Conservation (phyloP, 192 early-diverging fungal genomes). For the Geranomyces michiganensis region DNA sequence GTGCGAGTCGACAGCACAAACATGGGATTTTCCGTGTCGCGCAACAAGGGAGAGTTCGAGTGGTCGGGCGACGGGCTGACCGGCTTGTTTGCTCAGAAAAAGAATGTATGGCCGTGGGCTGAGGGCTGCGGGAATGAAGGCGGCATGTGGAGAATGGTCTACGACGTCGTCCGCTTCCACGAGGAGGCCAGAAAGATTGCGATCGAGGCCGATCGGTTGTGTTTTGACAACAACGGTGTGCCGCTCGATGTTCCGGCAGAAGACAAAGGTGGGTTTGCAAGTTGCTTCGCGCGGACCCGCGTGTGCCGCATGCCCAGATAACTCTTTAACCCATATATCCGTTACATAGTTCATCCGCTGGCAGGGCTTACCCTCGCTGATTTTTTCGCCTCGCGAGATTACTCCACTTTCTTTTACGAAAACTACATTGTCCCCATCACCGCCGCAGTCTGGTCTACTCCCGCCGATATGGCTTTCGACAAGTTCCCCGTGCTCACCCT, state of each 20-base stretch:
- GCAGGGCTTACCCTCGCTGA: slow-evolving; percentile 54
- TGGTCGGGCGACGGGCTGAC: slow-evolving; percentile 62
- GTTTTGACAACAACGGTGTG: slow-evolving; percentile 45
- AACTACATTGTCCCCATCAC: slow-evolving; percentile 72
- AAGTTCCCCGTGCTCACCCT: slow-evolving; percentile 65
- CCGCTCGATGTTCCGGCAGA: slow-evolving; percentile 16
- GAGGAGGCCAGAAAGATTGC: slow-evolving; percentile 55
- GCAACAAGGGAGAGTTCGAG: slow-evolving; percentile 63
- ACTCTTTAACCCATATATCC: too few relatives aligned
- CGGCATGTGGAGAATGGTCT: slow-evolving; percentile 58
- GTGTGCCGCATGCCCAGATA: neutral
- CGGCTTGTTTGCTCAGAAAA: slow-evolving; percentile 58
- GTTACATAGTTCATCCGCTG: slow-evolving; percentile 34
- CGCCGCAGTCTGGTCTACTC: slow-evolving; percentile 67
- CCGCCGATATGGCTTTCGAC: slow-evolving; percentile 57
- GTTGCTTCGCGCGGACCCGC: neutral
- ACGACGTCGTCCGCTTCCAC: slow-evolving; percentile 59
- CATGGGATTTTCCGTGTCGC: slow-evolving; percentile 68
- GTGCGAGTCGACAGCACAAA: slow-evolving; percentile 49
- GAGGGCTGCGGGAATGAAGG: slow-evolving; percentile 14
- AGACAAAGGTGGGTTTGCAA: neutral
- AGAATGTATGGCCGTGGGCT: slow-evolving; percentile 47
- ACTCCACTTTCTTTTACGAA: slow-evolving; percentile 61
- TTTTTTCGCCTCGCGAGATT: slow-evolving; percentile 53
- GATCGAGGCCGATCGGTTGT: slow-evolving; percentile 45